These are phyloP conservation scores for Lactifluus echinatus DNA, from an alignment of 768 basidiomycete genomes.

Conservation along the genomic window DNA sequence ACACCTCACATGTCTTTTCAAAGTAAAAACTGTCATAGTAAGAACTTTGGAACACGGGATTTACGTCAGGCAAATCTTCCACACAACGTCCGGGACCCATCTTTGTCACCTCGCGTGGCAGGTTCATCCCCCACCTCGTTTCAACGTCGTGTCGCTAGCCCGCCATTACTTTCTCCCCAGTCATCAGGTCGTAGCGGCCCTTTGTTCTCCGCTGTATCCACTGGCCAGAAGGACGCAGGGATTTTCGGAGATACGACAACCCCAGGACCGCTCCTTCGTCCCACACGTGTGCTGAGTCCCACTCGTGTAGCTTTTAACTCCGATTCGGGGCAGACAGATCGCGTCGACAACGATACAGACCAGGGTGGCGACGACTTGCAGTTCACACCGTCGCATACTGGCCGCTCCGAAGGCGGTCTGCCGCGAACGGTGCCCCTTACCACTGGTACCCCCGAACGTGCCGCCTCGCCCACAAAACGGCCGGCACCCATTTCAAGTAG, in stretches of 20 bases:
- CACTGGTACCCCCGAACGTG: constrained; percentile 19
- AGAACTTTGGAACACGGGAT: constrained; percentile 69
- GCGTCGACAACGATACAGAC: constrained; percentile 7
- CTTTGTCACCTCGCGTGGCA: constrained; percentile 23
- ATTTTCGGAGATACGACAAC: constrained; percentile 15
- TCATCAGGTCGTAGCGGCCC: constrained; percentile 19
- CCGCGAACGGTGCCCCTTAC: constrained; percentile 45
- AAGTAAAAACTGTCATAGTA: constrained; percentile 78
- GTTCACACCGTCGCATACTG: constrained; percentile 36
- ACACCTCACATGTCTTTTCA: constrained; percentile 3
- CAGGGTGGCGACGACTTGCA: constrained; percentile 25
- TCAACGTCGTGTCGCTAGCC: constrained; percentile 28
- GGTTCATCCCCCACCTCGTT: constrained; percentile 10
- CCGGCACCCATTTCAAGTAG: background rate
- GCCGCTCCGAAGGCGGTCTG: constrained; percentile 38
- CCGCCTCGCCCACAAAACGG: constrained; percentile 7
- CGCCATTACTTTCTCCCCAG: constrained; percentile 24
- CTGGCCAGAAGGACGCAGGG: constrained; percentile 25
- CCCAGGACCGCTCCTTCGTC: constrained; percentile 30
- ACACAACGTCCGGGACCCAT: constrained; percentile 32
- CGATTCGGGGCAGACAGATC: constrained; percentile 1
- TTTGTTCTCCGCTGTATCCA: constrained; percentile 19
- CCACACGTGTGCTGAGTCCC: constrained; percentile 36
- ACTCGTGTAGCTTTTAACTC: constrained; percentile 15
- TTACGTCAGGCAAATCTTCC: constrained; percentile 66